These are phyloP conservation scores for Solanum commersonii DNA, from an alignment of 257 asterid species.

Conservation along the genomic window DNA sequence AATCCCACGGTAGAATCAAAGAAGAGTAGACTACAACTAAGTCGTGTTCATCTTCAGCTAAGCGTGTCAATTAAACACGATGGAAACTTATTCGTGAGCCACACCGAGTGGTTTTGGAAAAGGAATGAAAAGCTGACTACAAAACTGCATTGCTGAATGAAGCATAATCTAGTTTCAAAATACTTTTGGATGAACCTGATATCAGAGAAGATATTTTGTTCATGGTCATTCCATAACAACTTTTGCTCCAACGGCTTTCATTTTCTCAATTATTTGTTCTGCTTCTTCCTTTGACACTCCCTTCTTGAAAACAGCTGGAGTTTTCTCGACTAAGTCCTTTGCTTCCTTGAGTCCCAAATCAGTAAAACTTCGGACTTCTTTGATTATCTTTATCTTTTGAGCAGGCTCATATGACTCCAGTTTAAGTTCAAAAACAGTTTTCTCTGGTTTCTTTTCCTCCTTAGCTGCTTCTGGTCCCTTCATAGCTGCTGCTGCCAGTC, in stretches of 20 bases:
- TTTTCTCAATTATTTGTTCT: conserved; percentile 32
- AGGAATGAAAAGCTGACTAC: not conserved
- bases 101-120: not conserved
- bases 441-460: conserved; percentile 56
- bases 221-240: conserved; percentile 28
- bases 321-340: conserved; percentile 32
- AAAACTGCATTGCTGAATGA: not conserved
- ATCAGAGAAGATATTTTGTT: not conserved
- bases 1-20: not conserved
- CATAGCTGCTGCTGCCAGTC: conserved; percentile 20
- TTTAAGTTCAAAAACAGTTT: conserved; percentile 66
- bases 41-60: not conserved
- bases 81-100: not conserved
- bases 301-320: conserved; percentile 32
- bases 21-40: not conserved
- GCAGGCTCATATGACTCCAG: conserved; percentile 64
- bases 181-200: not conserved
- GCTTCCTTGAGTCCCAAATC: conserved; percentile 40
- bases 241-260: conserved; percentile 35
- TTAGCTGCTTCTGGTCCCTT: conserved; percentile 25
- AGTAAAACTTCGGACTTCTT: conserved; percentile 33
- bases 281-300: conserved; percentile 40
- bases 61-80: not conserved
- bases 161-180: not conserved
- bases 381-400: conserved; percentile 65